phyloP scores from a whole-genome alignment of 805 yeast genomes.

The Saccharomycopsis selenospora region DNA sequence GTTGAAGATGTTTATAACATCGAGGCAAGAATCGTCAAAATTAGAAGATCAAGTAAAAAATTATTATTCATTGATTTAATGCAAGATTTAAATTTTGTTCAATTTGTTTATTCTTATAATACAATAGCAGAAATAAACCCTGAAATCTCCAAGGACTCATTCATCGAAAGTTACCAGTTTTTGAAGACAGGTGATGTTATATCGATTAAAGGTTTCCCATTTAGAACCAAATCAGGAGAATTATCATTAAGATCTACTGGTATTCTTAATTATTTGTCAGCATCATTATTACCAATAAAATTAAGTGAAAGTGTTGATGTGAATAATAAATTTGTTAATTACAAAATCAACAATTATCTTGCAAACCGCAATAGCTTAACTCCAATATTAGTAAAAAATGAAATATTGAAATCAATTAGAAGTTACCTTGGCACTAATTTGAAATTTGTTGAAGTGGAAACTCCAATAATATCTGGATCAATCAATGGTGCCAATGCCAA shows the following conservation, averaged over 20 bases:
- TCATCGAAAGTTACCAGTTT: conserved; percentile 28
- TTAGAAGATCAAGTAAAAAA: conserved; percentile 62
- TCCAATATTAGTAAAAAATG: conserved; percentile 40
- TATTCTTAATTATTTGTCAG: conserved; percentile 51
- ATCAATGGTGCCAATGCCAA: conserved; percentile 89
- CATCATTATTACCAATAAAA: conserved; percentile 53
- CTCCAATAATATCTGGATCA: conserved; percentile 70
- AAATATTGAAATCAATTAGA: conserved; percentile 50
- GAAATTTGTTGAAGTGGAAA: conserved; percentile 74
- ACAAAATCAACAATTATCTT: conserved; percentile 9
- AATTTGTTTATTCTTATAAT: conserved; percentile 39
- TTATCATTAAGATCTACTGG: conserved; percentile 54
- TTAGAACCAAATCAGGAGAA: conserved; percentile 71
- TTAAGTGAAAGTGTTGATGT: conserved; percentile 23
- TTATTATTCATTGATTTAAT: conserved; percentile 60
- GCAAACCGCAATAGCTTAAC: conserved; percentile 1
- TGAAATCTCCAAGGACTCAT: neutral
- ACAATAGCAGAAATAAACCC: conserved; percentile 5
- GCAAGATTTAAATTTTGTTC: conserved; percentile 55
- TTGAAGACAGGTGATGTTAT: conserved; percentile 70
- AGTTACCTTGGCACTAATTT: conserved; percentile 40
- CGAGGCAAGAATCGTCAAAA: conserved; percentile 51
- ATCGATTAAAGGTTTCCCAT: conserved; percentile 60
- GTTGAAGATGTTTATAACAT: conserved; percentile 24
- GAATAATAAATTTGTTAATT: conserved; percentile 13